phyloP scores from a whole-genome alignment of 2,329 filamentous ascomycete species.

The Diaporthe helianthi region DNA sequence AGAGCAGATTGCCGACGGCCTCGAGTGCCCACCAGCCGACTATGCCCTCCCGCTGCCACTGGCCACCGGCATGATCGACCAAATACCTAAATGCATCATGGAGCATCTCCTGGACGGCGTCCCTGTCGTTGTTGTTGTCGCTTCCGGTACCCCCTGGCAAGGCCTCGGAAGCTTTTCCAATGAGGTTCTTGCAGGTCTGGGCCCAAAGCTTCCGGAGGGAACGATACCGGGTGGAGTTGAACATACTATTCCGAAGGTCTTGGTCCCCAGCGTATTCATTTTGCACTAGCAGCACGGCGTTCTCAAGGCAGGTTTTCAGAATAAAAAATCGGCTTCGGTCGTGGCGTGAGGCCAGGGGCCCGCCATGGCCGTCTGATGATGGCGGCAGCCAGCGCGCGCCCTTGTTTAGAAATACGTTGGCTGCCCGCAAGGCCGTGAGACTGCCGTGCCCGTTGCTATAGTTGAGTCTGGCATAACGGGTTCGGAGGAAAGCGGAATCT shows the following conservation, averaged over 20 bases:
- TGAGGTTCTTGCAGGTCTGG: background rate
- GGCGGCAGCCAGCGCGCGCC: too few species aligned
- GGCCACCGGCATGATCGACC: background rate
- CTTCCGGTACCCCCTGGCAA: too few species aligned
- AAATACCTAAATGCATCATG: fast-evolving
- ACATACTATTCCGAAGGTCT: background rate
- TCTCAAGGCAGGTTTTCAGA: background rate
- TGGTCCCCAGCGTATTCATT: too few species aligned
- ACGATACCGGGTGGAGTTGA: background rate
- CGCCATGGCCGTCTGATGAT: too few species aligned
- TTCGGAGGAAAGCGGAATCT: too few species aligned
- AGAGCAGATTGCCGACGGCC: background rate
- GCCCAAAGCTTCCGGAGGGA: background rate
- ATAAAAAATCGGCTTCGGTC: background rate
- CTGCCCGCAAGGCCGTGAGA: background rate
- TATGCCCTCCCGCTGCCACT: background rate
- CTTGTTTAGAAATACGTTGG: too few species aligned
- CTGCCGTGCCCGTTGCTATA: background rate
- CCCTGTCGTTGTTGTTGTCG: background rate
- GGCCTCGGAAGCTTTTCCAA: background rate
- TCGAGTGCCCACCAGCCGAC: background rate
- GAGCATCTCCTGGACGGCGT: background rate
- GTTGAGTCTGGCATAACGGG: too few species aligned
- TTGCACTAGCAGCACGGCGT: too few species aligned
- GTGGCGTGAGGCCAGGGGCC: too few species aligned